These are phyloP conservation scores for Tuber aestivum DNA, from an alignment of 495 filamentous ascomycete species.

Conservation along the genomic window DNA sequence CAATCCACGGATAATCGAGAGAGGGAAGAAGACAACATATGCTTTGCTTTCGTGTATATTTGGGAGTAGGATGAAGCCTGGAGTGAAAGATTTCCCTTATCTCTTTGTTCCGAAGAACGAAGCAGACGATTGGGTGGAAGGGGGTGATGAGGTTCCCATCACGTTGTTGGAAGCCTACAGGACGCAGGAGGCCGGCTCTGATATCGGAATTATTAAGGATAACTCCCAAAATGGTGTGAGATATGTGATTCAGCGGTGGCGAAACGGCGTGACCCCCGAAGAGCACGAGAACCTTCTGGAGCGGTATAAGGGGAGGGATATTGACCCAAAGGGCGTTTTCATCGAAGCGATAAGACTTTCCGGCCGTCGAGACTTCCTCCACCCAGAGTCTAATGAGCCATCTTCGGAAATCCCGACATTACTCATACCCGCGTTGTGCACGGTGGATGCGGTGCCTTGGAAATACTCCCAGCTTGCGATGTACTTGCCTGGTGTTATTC, in stretches of 20 bases:
- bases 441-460: constrained; percentile 56
- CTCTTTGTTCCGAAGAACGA: constrained; percentile 32
- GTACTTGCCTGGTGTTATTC: constrained; percentile 68
- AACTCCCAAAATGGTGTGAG: constrained; percentile 24
- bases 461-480: constrained; percentile 59
- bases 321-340: constrained; percentile 46
- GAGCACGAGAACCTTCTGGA: constrained; percentile 19
- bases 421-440: constrained; percentile 41
- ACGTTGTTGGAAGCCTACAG: constrained; percentile 25
- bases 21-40: constrained; percentile 31
- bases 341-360: constrained; percentile 51
- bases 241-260: constrained; percentile 37
- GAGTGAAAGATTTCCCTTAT: constrained; percentile 35
- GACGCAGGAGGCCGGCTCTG: constrained; percentile 14
- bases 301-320: constrained; percentile 27
- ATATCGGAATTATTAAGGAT: constrained; percentile 43
- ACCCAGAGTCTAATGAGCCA: constrained; percentile 40
- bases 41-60: constrained; percentile 32
- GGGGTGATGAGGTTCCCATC: constrained; percentile 2
- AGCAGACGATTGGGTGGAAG: constrained; percentile 24
- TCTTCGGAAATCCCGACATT: constrained; percentile 16
- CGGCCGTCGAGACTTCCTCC: constrained; percentile 58
- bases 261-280: constrained; percentile 27
- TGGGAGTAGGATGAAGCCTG: constrained; percentile 25
- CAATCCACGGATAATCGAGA: constrained; percentile 23